phyloP scores from a whole-genome alignment of 2,329 filamentous ascomycete species.

The Paramyrothecium sp. region DNA sequence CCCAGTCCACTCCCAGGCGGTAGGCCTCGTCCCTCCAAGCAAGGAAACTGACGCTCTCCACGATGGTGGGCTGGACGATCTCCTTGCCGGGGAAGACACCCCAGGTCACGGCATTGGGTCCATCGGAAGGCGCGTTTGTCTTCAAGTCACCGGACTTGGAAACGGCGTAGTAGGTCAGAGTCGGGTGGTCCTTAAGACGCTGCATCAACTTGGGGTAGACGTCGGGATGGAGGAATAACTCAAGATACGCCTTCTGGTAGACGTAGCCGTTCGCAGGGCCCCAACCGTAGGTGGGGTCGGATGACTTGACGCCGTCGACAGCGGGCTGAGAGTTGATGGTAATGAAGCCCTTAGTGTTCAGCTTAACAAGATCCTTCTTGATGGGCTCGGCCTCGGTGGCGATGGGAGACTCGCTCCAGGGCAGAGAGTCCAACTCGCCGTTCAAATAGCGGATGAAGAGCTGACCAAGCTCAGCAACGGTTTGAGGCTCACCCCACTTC shows the following conservation, averaged over 20 bases:
- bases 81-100: conserved; percentile 98
- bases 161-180: conserved; percentile 92
- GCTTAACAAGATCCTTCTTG: conserved; percentile 69
- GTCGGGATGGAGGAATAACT: conserved; percentile 81
- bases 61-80: conserved; percentile 99
- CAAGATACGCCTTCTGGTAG: conserved; percentile 97
- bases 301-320: conserved; percentile 86
- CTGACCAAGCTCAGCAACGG: conserved; percentile 74
- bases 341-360: conserved; percentile 84
- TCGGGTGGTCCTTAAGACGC: conserved; percentile 73
- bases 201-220: conserved; percentile 74
- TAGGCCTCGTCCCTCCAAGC: conserved; percentile 99
- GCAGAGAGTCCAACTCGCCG: conserved; percentile 76
- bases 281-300: conserved; percentile 87
- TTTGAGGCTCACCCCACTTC: conserved; percentile 85
- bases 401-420: conserved; percentile 92
- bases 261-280: conserved; percentile 93
- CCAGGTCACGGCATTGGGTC: conserved; percentile 98
- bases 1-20: conserved; percentile 89
- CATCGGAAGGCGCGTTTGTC: conserved; percentile 81
- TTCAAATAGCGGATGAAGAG: conserved; percentile 85
- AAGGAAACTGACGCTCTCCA: conserved; percentile 95
- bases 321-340: conserved; percentile 98
- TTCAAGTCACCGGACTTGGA: conserved; percentile 78
- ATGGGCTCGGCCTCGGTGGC: conserved; percentile 79